A percentile compares a stretch with the other conserved stretches of the same genome.
phyloP scores from a whole-genome alignment of 441 rosid genomes.

The Adansonia madagascariensis region DNA sequence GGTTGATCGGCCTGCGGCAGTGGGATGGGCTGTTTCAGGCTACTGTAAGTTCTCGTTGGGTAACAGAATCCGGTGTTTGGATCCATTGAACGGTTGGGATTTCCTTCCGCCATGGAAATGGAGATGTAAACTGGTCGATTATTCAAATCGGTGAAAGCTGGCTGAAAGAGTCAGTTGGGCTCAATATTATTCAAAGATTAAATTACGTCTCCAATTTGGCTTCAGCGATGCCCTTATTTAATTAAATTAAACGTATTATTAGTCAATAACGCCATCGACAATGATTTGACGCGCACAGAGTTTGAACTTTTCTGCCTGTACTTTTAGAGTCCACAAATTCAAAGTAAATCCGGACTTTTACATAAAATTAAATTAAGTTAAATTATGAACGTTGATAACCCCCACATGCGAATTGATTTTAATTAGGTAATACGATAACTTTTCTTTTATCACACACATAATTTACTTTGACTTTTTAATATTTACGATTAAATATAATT shows the following conservation, averaged over 20 bases:
- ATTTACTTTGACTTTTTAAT: too few relatives aligned
- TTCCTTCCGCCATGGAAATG: constrained; percentile 22
- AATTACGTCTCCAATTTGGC: constrained; percentile 1
- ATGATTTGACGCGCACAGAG: background rate
- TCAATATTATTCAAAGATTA: background rate
- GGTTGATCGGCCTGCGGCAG: constrained; percentile 56
- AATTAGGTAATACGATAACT: too few relatives aligned
- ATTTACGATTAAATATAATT: too few relatives aligned
- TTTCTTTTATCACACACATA: too few relatives aligned
- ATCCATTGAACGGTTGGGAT: constrained; percentile 35
- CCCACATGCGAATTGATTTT: too few relatives aligned
- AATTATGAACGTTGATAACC: too few relatives aligned
- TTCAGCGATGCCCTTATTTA: background rate
- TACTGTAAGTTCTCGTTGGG: constrained; percentile 49
- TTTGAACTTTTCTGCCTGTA: background rate
- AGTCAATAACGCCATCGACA: background rate
- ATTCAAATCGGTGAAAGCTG: background rate
- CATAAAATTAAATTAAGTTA: too few relatives aligned
- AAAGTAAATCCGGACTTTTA: too few relatives aligned
- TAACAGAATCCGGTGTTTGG: constrained; percentile 52
- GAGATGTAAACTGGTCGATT: background rate
- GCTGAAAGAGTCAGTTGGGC: too few relatives aligned
- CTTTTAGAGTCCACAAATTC: background rate
- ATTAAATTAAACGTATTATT: background rate
- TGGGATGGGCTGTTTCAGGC: constrained; percentile 48